phyloP scores from a whole-genome alignment of 495 filamentous ascomycete species.

The Achaetomiella virescens region DNA sequence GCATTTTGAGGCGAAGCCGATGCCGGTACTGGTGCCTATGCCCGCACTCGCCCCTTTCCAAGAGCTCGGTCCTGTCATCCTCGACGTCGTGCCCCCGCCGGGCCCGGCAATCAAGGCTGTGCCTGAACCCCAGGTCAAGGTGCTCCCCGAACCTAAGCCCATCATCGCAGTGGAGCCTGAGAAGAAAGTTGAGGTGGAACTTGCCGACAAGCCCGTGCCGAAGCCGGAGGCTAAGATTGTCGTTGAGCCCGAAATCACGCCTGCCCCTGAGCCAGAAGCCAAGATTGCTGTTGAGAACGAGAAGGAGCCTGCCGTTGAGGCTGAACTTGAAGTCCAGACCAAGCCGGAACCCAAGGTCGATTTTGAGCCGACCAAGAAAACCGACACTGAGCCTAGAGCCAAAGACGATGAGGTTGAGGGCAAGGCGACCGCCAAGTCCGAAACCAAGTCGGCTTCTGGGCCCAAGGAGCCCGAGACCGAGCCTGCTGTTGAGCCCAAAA shows the following conservation, averaged over 20 bases:
- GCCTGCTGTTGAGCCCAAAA: not conserved
- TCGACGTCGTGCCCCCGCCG: conserved; percentile 9
- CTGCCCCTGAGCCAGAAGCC: not conserved
- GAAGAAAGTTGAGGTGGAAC: not conserved
- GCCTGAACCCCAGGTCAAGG: not conserved
- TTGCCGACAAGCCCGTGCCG: not conserved
- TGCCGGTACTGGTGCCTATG: not conserved
- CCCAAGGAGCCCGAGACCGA: conserved; percentile 1
- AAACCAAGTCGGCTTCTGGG: not conserved
- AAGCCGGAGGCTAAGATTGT: not conserved
- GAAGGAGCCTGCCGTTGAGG: conserved; percentile 1
- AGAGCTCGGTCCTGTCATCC: conserved; percentile 2
- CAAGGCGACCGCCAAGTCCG: not conserved
- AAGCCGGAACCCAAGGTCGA: not conserved
- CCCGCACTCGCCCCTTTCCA: not conserved
- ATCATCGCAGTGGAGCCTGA: not conserved
- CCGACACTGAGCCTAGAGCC: not conserved
- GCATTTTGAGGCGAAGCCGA: conserved; percentile 1
- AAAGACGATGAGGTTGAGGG: too few relatives aligned
- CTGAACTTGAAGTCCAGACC: not conserved
- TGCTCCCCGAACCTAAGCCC: not conserved
- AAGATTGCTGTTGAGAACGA: not conserved
- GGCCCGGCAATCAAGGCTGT: not conserved
- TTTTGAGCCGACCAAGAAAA: not conserved
- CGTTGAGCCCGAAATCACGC: not conserved